These are phyloP conservation scores for Zanthoxylum bungeanum DNA, from an alignment of 345 rosid species.

Conservation along the genomic window DNA sequence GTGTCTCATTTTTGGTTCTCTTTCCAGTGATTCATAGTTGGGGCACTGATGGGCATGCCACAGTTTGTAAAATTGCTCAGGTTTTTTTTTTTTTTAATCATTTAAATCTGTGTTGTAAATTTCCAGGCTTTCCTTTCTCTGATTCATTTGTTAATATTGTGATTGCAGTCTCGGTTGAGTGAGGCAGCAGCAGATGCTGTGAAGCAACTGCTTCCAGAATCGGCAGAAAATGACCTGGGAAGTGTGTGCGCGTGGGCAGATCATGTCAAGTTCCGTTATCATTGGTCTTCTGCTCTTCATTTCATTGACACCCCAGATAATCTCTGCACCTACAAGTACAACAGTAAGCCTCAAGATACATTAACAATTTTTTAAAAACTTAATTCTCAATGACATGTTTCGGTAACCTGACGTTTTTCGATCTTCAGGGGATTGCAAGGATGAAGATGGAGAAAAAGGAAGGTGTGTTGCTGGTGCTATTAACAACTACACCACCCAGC, in stretches of 20 bases:
- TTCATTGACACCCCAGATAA: conserved; percentile 68
- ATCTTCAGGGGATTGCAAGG: conserved; percentile 80
- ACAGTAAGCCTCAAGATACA: conserved; percentile 22
- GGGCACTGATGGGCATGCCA: conserved; percentile 75
- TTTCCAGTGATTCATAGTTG: conserved; percentile 38
- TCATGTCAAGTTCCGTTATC: conserved; percentile 60
- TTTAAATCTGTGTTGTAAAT: too few relatives aligned
- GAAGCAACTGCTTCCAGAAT: conserved; percentile 52
- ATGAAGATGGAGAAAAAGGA: conserved; percentile 52
- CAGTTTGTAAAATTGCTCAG: conserved; percentile 73
- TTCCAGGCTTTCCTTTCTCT: neutral
- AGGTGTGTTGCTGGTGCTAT: conserved; percentile 92
- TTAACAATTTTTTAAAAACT: neutral
- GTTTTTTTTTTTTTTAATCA: conserved; percentile 24
- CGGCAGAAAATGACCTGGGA: conserved; percentile 54
- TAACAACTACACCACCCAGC: conserved; percentile 87
- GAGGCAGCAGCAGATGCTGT: conserved; percentile 52
- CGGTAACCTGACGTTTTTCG: neutral
- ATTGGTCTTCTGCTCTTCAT: conserved; percentile 75
- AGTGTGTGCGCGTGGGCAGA: conserved; percentile 80
- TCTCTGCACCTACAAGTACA: conserved; percentile 54
- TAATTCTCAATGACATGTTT: neutral
- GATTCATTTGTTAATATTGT: neutral
- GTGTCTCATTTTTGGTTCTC: conserved; percentile 20
- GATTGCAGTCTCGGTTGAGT: conserved; percentile 51